Conservation (phyloP, 805 yeast species). For the Hanseniaspora opuntiae region DNA sequence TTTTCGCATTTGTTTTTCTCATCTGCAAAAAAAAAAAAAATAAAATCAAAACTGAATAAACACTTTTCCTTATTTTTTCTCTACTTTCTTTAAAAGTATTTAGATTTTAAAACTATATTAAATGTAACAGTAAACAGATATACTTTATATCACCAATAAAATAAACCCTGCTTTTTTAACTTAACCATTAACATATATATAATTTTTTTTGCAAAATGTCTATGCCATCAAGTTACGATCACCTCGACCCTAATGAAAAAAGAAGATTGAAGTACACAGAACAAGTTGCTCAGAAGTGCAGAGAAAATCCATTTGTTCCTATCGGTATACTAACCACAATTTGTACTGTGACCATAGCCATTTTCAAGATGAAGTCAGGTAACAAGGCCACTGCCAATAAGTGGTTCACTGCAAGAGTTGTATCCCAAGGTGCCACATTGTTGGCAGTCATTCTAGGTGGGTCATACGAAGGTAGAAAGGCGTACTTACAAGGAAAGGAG, state of each 20-base stretch:
- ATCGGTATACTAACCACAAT: constrained; percentile 66
- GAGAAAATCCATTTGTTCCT: constrained; percentile 83
- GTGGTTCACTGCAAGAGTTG: constrained; percentile 84
- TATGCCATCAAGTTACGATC: constrained; percentile 27
- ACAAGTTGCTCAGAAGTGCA: constrained; percentile 47
- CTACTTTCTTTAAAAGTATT: too few relatives aligned
- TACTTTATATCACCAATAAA: neutral
- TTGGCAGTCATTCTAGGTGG: constrained; percentile 69
- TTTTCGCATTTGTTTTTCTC: too few relatives aligned
- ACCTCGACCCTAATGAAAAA: constrained; percentile 18
- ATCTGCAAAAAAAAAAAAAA: too few relatives aligned
- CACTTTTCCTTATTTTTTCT: too few relatives aligned
- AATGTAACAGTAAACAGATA: too few relatives aligned
- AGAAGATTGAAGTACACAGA: constrained; percentile 36
- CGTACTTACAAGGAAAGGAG: constrained; percentile 42
- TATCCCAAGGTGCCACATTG: constrained; percentile 68
- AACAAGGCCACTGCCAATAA: constrained; percentile 63
- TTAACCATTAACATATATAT: too few relatives aligned
- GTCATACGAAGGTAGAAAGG: constrained; percentile 46
- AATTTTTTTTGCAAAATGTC: constrained; percentile 3
- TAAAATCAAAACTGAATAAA: too few relatives aligned
- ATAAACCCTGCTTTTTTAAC: too few relatives aligned
- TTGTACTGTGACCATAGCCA: constrained; percentile 70
- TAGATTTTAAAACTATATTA: too few relatives aligned
- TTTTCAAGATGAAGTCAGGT: constrained; percentile 59